These are phyloP conservation scores for Jackrogersella multiformis DNA, from an alignment of 495 filamentous ascomycete genomes.

Conservation along the genomic window DNA sequence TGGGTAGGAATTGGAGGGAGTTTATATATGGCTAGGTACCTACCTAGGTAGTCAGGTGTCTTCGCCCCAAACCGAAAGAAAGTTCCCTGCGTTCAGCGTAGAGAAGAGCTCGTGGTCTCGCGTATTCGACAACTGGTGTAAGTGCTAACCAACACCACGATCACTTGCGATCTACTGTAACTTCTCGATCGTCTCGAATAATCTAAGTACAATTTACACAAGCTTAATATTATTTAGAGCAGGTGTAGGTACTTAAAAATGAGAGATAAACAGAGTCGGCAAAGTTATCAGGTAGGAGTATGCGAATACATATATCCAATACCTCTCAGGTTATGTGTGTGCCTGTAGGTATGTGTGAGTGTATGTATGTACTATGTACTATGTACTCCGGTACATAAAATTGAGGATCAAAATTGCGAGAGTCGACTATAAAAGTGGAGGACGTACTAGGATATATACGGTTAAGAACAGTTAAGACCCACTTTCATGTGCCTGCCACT, in stretches of 20 bases:
- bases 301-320: not conserved
- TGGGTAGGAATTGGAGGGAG: constrained; percentile 80
- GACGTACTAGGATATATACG: constrained; percentile 9
- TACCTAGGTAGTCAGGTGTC: too few species aligned
- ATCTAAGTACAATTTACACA: not conserved
- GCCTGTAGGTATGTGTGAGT: not conserved
- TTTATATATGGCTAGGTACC: constrained; percentile 79
- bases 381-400: too few species aligned
- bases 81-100: not conserved
- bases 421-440: constrained; percentile 22
- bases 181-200: not conserved
- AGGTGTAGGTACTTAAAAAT: not conserved
- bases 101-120: not conserved
- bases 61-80: not conserved
- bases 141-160: not conserved
- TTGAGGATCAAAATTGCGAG: constrained; percentile 17
- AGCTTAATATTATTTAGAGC: not conserved
- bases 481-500: constrained; percentile 14
- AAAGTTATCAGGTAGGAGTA: constrained; percentile 14
- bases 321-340: not conserved
- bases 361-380: not conserved
- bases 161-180: not conserved
- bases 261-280: not conserved
- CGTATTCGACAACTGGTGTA: not conserved
- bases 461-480: constrained; percentile 19